Evolutionary conservation across 2,329 filamentous ascomycete species (phyloP).

Genomic region (Aureobasidium sp.): DNA sequence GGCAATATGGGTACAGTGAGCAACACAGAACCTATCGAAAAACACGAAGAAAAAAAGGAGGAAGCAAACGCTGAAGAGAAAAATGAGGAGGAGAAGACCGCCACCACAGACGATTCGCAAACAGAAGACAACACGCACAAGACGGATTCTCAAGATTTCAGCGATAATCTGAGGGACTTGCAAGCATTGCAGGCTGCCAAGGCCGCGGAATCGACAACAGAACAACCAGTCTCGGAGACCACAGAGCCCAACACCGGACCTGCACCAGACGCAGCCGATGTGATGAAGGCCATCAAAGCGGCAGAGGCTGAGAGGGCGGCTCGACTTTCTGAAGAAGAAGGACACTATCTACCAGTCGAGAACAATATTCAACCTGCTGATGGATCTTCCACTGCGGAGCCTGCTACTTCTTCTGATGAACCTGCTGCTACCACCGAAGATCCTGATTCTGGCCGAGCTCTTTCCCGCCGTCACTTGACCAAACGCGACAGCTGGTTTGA

Average conservation of each 20-base stretch:
- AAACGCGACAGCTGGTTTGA: neutral
- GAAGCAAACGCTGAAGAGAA: neutral
- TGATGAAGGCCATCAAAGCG: neutral
- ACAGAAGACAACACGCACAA: neutral
- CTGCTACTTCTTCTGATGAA: neutral
- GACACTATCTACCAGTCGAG: neutral
- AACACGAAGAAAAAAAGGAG: conserved; percentile 4
- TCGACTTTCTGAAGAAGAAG: neutral
- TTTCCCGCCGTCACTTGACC: conserved; percentile 1
- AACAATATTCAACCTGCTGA: neutral
- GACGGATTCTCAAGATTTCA: neutral
- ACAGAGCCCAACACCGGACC: neutral
- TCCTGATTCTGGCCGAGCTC: neutral
- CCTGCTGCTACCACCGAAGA: neutral
- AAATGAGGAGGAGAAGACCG: neutral
- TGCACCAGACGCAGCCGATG: neutral
- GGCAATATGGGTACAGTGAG: conserved; percentile 28
- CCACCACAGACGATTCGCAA: neutral
- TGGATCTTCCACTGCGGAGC: neutral
- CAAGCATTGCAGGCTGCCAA: neutral
- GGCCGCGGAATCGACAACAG: neutral
- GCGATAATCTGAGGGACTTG: neutral
- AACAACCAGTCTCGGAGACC: neutral
- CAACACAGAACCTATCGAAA: neutral
- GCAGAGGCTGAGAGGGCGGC: neutral